Evolutionary conservation across 2,329 filamentous ascomycete species (phyloP).

Genomic region (Curvularia sp.): DNA sequence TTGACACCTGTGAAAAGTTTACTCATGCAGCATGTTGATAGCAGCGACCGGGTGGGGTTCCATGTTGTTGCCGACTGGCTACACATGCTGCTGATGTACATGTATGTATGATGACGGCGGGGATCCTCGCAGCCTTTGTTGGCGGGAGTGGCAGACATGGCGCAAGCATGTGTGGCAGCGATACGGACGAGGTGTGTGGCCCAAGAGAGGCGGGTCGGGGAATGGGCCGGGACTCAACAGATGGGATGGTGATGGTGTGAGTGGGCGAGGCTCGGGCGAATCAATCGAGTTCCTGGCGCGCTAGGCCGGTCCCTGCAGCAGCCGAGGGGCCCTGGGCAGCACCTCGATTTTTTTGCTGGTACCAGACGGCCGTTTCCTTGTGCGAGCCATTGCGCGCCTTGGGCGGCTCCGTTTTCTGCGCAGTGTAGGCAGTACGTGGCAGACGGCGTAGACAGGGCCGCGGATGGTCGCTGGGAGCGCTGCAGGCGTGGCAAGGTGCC

Average conservation of each 20-base stretch:
- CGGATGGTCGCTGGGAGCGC: too few relatives aligned
- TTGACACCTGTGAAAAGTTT: not conserved
- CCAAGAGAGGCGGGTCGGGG: not conserved
- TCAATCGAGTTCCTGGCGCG: constrained; percentile 18
- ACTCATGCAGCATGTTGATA: not conserved
- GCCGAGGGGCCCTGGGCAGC: constrained; percentile 14
- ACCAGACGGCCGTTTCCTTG: not conserved
- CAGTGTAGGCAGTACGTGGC: not conserved
- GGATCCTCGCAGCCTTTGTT: not conserved
- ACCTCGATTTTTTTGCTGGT: constrained; percentile 22
- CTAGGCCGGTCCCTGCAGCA: constrained; percentile 25
- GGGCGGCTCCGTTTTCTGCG: not conserved
- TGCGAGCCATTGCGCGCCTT: constrained; percentile 20
- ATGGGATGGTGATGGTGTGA: not conserved
- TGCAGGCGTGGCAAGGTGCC: not conserved
- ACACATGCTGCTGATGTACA: not conserved
- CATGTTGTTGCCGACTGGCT: constrained; percentile 4
- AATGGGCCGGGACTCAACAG: not conserved
- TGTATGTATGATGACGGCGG: not conserved
- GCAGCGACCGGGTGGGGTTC: constrained; percentile 4
- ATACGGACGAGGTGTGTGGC: too few relatives aligned
- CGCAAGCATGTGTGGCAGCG: too few relatives aligned
- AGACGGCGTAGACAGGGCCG: not conserved
- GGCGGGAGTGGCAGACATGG: not conserved
- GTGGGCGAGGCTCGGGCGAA: constrained; percentile 15